Base-by-base conservation (phyloP, 495 filamentous ascomycete genomes). In the Hyaloscypha bicolor region DNA sequence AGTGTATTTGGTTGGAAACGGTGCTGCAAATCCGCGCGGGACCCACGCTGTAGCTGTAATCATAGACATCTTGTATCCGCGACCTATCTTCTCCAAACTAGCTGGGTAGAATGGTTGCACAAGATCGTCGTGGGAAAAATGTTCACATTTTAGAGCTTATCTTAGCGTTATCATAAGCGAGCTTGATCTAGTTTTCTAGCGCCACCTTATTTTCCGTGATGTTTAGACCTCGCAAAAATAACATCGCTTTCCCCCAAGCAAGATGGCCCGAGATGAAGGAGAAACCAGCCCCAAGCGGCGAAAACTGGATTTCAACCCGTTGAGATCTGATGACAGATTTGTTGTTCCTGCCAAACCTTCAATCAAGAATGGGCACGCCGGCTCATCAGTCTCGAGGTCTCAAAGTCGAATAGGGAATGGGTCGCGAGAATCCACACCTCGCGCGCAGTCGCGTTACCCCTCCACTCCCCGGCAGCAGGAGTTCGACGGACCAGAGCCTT, bases 21-120 rank as follows among this genome's bases (percentile, higher is more conserved):
- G 89, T 59, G 95, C 94, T 37, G 96, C 93, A 78, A 93, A 93
- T 53, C 96, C 96, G 21, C 94, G 91, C 66, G 93, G 93, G 72
- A 98, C 94, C 95, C 95, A 99, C 5, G 90, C 77, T 1, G 93
- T 91, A 42, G 93, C 91, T 25, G 96, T 98, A 64, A 99, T 96
- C 94, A 97, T 98, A 37, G 83, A 85, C 69, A 80, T 78, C 63
- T 71, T 78, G 64, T 55, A 33, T 58, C 52, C 30, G 0, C 33
- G n/a, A 61, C 35, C 29, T 6, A 6, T 5, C 6, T 12, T 48
- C 8, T 48, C 35, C 22, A 55, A 37, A 25, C 45, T 48, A 68
- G 39, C 58, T 63, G 58, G 55, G 48, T 19, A 19, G 42, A 14
- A 31, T 56, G 53, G 9, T 29, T 56, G 1, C 53, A 25, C 53